Base-by-base conservation (phyloP, 768 basidiomycete species). In the Lactarius hengduanensis region DNA sequence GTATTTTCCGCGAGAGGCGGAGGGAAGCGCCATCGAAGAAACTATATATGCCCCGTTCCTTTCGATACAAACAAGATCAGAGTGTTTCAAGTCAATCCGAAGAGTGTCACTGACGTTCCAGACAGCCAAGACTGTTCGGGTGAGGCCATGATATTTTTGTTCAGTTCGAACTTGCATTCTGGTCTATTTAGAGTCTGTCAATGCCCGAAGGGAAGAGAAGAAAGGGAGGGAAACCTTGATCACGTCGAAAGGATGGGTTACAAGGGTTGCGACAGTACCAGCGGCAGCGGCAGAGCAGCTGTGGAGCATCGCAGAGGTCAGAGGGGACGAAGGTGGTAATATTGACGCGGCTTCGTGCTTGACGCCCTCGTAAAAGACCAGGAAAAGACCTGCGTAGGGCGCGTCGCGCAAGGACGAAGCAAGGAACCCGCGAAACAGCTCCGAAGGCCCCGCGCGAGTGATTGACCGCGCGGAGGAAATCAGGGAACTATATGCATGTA, bases 321-420 rank as follows among this genome's bases (percentile, higher is more conserved):
- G 77, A 34, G 78, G 73, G 32, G 83, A 82, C 4, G 77, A 75
- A 1, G 82, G 71, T 26, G 79, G 71, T 32, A 84, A 66, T 6
- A 30, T 74, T 82, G 72, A 74, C 90, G 92, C 81, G 4, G 86
- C 79, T 71, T 92, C 84, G 59, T 82, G 80, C 75, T 98, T 98
- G 68, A 92, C 84, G 55, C 86, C 85, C 76, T 98, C 95, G 73
- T 98, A 98, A 66, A 89, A 85, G 2, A 94, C 84, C 41, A 96
- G 80, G 71, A 95, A 98, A 7, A 97, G 76, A 3, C 95, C 96
- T 1, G 96, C 94, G 72, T 96, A 94, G 0, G 96, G 96, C 15
- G 94, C 96, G 75, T 98, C 96, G 57, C 96, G 85, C n/a, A 95
- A 80, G 1, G 94, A 91, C 1, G 94, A 93, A 1, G 94, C 92